Evolutionary conservation across 805 yeast genomes (phyloP).

Genomic region (Candida nonsorbophila): DNA sequence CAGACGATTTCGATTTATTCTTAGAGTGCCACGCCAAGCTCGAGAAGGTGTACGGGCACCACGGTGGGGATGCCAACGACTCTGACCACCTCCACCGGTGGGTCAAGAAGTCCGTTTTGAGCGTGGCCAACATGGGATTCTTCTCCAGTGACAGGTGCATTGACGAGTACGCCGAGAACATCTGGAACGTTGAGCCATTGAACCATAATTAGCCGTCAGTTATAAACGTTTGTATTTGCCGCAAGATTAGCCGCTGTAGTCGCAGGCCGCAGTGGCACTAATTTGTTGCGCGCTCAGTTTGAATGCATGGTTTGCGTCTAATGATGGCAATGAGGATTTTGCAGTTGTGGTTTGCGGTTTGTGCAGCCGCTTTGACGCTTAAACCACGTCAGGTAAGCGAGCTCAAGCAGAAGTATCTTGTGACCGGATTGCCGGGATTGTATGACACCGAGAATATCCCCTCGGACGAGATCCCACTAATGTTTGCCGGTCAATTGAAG

Average conservation of each 20-base stretch:
- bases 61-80: conserved; percentile 35
- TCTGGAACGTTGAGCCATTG: conserved; percentile 93
- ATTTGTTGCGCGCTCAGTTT: no score
- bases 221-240: no score
- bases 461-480: conserved; percentile 36
- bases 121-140: conserved; percentile 92
- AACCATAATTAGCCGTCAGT: no score
- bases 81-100: conserved; percentile 58
- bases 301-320: no score
- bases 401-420: conserved; percentile 10
- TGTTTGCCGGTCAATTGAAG: conserved; percentile 66
- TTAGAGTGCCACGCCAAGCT: conserved; percentile 74
- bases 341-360: no score
- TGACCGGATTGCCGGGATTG: conserved; percentile 34
- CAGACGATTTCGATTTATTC: conserved; percentile 86
- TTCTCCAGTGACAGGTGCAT: conserved; percentile 88
- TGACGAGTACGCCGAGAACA: conserved; percentile 85
- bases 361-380: no score
- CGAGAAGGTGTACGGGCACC: conserved; percentile 59
- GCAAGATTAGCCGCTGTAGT: no score
- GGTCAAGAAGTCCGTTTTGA: conserved; percentile 68
- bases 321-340: no score
- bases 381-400: no score
- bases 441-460: conserved; percentile 24
- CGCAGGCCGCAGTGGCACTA: no score